Percentiles rank a stretch among this genome's conserved stretches.
phyloP scores from a whole-genome alignment of 257 asterid genomes.

The Prunella vulgaris region DNA sequence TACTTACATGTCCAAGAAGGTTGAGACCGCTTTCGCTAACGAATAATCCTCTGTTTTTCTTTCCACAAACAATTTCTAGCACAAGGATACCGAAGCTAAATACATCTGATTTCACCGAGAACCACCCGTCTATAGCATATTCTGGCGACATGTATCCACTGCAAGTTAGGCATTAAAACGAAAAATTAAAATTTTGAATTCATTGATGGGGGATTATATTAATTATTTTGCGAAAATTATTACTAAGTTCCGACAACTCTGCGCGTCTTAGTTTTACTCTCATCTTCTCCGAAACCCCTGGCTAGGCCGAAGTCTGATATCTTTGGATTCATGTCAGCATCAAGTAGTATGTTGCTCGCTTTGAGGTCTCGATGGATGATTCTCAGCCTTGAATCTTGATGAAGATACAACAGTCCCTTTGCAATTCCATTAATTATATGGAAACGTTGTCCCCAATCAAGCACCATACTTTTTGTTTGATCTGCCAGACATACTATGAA shows the following conservation, averaged over 20 bases:
- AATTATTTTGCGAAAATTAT: neutral
- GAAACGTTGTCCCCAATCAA: conserved; percentile 2
- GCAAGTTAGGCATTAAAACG: neutral
- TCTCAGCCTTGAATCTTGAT: neutral
- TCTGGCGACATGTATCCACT: neutral
- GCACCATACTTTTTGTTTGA: neutral
- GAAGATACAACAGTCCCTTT: neutral
- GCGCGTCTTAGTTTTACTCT: neutral
- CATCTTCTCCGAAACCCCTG: neutral
- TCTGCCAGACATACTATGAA: neutral
- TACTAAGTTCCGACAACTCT: conserved; percentile 5
- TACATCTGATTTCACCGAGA: neutral
- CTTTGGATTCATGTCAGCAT: neutral
- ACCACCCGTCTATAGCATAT: neutral
- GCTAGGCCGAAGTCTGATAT: conserved; percentile 4
- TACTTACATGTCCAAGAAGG: neutral
- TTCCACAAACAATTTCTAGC: neutral
- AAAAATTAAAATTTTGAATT: neutral
- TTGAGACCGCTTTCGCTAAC: neutral
- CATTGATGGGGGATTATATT: neutral
- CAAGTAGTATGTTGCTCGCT: neutral
- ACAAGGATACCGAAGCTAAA: neutral
- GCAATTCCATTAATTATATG: neutral
- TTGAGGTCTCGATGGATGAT: conserved; percentile 1
- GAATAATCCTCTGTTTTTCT: neutral